Base-by-base conservation (phyloP, 2,329 filamentous ascomycete genomes). In the Pseudogymnoascus destructans region DNA sequence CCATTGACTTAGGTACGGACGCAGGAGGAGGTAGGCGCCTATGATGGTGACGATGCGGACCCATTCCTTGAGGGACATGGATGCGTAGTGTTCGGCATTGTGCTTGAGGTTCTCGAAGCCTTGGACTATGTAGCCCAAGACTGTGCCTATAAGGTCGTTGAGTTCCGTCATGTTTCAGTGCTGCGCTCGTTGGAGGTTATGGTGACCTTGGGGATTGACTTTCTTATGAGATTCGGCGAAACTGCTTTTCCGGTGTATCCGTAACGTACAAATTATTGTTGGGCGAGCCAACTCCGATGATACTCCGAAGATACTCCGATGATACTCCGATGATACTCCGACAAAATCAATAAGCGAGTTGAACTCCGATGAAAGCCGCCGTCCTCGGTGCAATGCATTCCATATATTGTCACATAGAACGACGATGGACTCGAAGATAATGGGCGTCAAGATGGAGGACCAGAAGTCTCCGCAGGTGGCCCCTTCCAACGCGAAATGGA, bases 11-110 rank as follows among this genome's bases (percentile, higher is more conserved):
- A 91, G 70, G 69, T 89, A 89, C 0, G 87, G 87, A 0, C 89
- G 82, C 21, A 89, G 66, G 57, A 93, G 78, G 63, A 84, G 68
- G 74, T 92, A 95, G 58, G 80, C 84, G 66, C 88, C 81, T 17
- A 89, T 79, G 61, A 89, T 79, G 63, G 82, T 77, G 64, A 89
- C 72, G 59, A 93, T 77, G 54, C 88, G 86, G 65, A 93, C 77
- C 75, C 78, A 82, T 40, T 77, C 73, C 64, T 80, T 72, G 9
- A 70, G 66, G 1, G 75, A 73, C 74, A 84, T 77, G 61, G 46
- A 52, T 9, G 46, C 46, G 10, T 52, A 52, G 46, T 52, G 46
- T 30, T 30, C 46, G 23, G 46, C 46, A 52, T 52, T 52, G 46
- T 52, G 25, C 46, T 52, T 52, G 46, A 52, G 46, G 23, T 52